A percentile compares a stretch with the other conserved stretches of the same genome.
Conservation (phyloP, 345 rosid species). For the Sisymbrium altissimum region DNA sequence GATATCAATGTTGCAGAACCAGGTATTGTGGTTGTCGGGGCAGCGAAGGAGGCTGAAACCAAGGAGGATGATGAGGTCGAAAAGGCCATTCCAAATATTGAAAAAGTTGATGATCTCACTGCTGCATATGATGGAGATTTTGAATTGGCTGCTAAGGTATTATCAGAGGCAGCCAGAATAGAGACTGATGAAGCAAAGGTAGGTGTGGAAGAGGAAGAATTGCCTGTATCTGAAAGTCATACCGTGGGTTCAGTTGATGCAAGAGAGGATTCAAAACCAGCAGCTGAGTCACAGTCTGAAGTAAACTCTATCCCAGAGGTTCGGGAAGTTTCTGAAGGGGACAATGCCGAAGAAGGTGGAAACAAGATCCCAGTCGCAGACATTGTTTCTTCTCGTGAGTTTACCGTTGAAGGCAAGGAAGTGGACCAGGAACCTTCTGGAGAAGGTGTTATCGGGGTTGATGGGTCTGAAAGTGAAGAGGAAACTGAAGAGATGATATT, state of each 20-base stretch:
- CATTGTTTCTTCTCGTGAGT: conserved; percentile 24
- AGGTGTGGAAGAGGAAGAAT: conserved; percentile 16
- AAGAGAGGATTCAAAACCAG: conserved; percentile 18
- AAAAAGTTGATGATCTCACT: conserved; percentile 24
- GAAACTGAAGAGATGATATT: conserved; percentile 64
- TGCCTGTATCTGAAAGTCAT: conserved; percentile 24
- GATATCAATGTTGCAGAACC: conserved; percentile 31
- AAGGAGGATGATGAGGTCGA: conserved; percentile 18
- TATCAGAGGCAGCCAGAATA: conserved; percentile 13
- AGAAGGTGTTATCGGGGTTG: conserved; percentile 37
- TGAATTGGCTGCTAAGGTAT: conserved; percentile 22
- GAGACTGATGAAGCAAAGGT: conserved; percentile 25
- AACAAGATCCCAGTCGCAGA: conserved; percentile 28
- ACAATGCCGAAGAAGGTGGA: conserved; percentile 35
- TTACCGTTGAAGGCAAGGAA: conserved; percentile 39
- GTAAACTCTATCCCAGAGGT: conserved; percentile 32
- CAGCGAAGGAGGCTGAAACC: conserved; percentile 11
- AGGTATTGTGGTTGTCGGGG: conserved; percentile 40
- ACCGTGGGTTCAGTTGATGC: conserved; percentile 6
- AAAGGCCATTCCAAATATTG: conserved; percentile 13
- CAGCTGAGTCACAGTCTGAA: conserved; percentile 32
- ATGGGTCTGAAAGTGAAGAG: conserved; percentile 52
- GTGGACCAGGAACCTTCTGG: conserved; percentile 33
- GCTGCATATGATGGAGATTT: conserved; percentile 25
- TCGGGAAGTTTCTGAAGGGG: conserved; percentile 15